phyloP scores from a whole-genome alignment of 345 rosid species.

The Streptanthus diversifolius region DNA sequence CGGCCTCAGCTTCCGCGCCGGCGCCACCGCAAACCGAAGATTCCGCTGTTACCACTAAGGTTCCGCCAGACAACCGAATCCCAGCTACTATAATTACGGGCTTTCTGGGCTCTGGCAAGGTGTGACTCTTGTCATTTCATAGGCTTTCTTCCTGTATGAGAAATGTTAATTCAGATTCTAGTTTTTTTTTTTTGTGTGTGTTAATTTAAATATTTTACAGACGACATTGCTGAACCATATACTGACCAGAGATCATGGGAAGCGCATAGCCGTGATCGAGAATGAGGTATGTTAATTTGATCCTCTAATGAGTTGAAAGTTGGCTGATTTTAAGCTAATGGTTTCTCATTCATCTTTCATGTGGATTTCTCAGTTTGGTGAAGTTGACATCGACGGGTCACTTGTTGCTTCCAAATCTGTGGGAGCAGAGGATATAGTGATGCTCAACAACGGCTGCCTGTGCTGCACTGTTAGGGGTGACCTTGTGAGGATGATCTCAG shows the following conservation, averaged over 20 bases:
- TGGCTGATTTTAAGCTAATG: not conserved
- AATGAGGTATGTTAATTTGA: constrained; percentile 56
- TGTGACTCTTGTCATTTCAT: constrained; percentile 11
- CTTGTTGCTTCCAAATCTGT: constrained; percentile 85
- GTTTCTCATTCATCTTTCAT: not conserved
- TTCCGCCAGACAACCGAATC: constrained; percentile 76
- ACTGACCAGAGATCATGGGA: constrained; percentile 93
- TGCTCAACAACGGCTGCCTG: constrained; percentile 96
- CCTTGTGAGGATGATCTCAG: constrained; percentile 91
- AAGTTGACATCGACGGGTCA: constrained; percentile 93
- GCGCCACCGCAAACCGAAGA: constrained; percentile 56
- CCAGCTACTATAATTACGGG: constrained; percentile 97
- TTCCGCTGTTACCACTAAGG: constrained; percentile 59
- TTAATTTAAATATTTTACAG: constrained; percentile 31
- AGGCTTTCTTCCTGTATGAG: not conserved
- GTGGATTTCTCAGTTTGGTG: constrained; percentile 64
- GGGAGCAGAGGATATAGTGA: constrained; percentile 84
- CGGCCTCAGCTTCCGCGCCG: constrained; percentile 54
- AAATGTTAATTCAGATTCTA: not conserved
- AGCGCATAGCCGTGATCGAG: constrained; percentile 94
- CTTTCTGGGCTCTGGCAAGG: constrained; percentile 94
- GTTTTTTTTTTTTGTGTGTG: not conserved
- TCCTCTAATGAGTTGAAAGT: not conserved
- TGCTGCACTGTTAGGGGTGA: constrained; percentile 99
- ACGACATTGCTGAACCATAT: constrained; percentile 91